These are phyloP conservation scores for Cornus suecica DNA, from an alignment of 148 eudicot species.

Conservation along the genomic window DNA sequence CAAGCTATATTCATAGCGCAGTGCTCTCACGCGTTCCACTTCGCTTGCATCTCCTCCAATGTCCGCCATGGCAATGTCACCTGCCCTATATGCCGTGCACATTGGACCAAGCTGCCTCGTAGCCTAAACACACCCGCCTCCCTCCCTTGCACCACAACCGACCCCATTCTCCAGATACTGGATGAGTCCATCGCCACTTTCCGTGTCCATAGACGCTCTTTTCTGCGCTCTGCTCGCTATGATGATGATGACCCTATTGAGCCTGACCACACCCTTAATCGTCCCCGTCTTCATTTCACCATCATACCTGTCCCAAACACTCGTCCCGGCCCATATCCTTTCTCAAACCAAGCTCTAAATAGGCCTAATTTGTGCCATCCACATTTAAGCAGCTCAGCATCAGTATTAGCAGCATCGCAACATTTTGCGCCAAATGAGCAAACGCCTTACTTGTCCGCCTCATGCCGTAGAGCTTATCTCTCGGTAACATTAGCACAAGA, in stretches of 20 bases:
- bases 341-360: conserved; percentile 22
- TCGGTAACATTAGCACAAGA: conserved; percentile 55
- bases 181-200: conserved; percentile 71
- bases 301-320: conserved; percentile 37
- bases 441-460: conserved; percentile 6
- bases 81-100: conserved; percentile 91
- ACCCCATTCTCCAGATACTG: conserved; percentile 71
- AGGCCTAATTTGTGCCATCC: conserved; percentile 15
- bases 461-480: conserved; percentile 33
- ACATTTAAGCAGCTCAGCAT: conserved; percentile 25
- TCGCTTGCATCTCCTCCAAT: conserved; percentile 82
- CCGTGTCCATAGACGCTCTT: conserved; percentile 74
- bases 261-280: conserved; percentile 41
- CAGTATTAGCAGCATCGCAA: conserved; percentile 31
- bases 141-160: conserved; percentile 46
- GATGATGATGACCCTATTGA: conserved; percentile 82
- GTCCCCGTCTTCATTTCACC: conserved; percentile 57
- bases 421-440: conserved; percentile 12
- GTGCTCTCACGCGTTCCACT: conserved; percentile 81
- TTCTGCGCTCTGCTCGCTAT: conserved; percentile 67
- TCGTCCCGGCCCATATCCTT: conserved; percentile 25
- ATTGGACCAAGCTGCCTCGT: conserved; percentile 85
- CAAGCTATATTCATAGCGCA: conserved; percentile 83
- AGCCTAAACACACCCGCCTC: conserved; percentile 51
- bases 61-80: conserved; percentile 79